These are phyloP conservation scores for Arabidopsis thaliana DNA, from an alignment of 345 rosid genomes.

Conservation along the genomic window TAIR10.1 NC_003076.8:19225501-19226000, in stretches of 20 bases:
- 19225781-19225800: not conserved
- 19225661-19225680: no score
- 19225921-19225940: not conserved
- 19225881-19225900: not conserved
- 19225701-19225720: no score
- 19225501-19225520: constrained; percentile 33
- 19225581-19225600: constrained; percentile 39
- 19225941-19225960: not conserved
- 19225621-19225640: not conserved
- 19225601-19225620: constrained; percentile 6
- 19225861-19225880: not conserved
- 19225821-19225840: not conserved
- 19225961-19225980: not conserved
- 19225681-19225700: no score
- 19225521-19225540: constrained; percentile 40
- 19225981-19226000: not conserved
- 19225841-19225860: constrained; percentile 6
- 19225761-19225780: not conserved
- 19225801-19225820: not conserved
- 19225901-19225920: not conserved
- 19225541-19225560: constrained; percentile 25
- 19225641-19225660: not conserved
- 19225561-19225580: constrained; percentile 40
- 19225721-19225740: no score
- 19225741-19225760: not conserved